These are phyloP conservation scores for Agroathelia rolfsii DNA, from an alignment of 1,284 basidiomycete genomes.

Conservation along the genomic window DNA sequence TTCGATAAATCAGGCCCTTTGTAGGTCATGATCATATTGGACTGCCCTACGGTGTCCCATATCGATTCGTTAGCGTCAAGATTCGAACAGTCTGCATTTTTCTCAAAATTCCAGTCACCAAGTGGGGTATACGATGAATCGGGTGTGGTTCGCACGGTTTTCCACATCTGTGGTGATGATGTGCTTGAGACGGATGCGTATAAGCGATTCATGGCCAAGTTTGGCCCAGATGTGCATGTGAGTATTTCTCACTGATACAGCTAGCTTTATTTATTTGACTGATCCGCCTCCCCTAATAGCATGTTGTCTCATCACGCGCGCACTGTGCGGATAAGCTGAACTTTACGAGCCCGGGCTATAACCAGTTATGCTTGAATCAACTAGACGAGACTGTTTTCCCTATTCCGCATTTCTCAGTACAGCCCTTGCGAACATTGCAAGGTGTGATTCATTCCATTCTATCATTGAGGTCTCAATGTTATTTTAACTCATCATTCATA, in stretches of 20 bases:
- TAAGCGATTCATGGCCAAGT: conserved; percentile 59
- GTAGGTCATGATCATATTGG: conserved; percentile 50
- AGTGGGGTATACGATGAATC: conserved; percentile 30
- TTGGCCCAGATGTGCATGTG: conserved; percentile 51
- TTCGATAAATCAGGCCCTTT: conserved; percentile 3
- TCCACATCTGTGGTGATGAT: conserved; percentile 58
- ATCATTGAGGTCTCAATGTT: not conserved
- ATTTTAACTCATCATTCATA: conserved; percentile 14
- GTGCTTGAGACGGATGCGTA: conserved; percentile 66
- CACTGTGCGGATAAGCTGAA: conserved; percentile 58
- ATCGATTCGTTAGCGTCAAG: conserved; percentile 48
- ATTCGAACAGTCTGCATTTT: conserved; percentile 42
- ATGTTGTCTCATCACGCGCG: conserved; percentile 55
- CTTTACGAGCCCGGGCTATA: conserved; percentile 68
- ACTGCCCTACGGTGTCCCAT: conserved; percentile 51
- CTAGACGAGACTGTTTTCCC: conserved; percentile 72
- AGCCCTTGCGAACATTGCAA: conserved; percentile 29
- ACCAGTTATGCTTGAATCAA: conserved; percentile 62
- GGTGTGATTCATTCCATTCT: conserved; percentile 23
- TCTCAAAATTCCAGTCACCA: conserved; percentile 36
- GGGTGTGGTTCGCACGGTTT: conserved; percentile 45
- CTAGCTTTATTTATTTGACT: not conserved
- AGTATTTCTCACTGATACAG: conserved; percentile 15
- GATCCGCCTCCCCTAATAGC: conserved; percentile 29
- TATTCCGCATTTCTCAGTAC: conserved; percentile 45